Percentiles rank a stretch among this genome's conserved stretches.
phyloP scores from a whole-genome alignment of 768 basidiomycete genomes.

The Lactarius sanguifluus region DNA sequence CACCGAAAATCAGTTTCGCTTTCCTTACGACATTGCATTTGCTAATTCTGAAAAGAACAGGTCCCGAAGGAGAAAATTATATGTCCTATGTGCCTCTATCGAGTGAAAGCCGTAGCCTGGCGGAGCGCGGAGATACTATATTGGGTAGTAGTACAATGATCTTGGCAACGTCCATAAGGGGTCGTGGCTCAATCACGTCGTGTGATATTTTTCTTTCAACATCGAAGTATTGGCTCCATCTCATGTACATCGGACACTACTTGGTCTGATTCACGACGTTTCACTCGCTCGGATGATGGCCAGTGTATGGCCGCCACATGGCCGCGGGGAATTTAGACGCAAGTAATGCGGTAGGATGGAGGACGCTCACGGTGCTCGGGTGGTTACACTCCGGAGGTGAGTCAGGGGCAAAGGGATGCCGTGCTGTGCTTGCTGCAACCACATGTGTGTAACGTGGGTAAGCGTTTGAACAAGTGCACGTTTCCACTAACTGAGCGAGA shows the following conservation, averaged over 20 bases:
- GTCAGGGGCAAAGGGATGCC: slow-evolving; percentile 12
- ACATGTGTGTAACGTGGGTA: slow-evolving; percentile 13
- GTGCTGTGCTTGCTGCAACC: slow-evolving; percentile 10
- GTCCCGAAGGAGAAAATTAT: slow-evolving; percentile 2
- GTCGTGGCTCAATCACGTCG: not conserved
- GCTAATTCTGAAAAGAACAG: slow-evolving; percentile 2
- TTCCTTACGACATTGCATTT: not conserved
- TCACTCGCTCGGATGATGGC: not conserved
- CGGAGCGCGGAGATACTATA: not conserved
- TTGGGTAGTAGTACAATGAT: not conserved
- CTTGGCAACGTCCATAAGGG: not conserved
- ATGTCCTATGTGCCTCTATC: not conserved
- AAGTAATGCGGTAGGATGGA: not conserved
- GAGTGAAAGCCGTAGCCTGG: not conserved
- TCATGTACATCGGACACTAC: not conserved
- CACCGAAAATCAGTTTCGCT: slow-evolving; percentile 15
- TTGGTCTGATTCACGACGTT: slow-evolving; percentile 4
- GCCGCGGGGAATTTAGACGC: slow-evolving; percentile 7
- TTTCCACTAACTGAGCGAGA: slow-evolving; percentile 10
- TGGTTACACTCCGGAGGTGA: not conserved
- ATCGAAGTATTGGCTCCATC: not conserved
- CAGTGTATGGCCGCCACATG: slow-evolving; percentile 3
- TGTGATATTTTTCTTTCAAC: not conserved
- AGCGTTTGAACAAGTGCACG: slow-evolving; percentile 17
- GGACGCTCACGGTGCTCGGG: slow-evolving; percentile 11